Conservation (phyloP, 345 rosid genomes). For the Rhizophora mangle region DNA sequence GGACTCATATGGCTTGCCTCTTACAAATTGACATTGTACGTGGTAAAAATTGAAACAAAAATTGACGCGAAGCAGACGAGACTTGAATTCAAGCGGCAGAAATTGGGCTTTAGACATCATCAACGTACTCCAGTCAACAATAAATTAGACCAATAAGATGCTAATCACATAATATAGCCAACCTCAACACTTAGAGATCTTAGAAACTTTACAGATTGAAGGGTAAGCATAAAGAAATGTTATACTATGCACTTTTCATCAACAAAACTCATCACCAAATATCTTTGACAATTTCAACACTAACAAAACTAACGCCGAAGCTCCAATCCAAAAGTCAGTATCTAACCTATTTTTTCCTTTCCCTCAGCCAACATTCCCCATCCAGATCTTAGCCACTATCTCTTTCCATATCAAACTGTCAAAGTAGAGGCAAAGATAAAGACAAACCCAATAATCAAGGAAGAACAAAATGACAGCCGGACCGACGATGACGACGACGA, state of each 20-base stretch:
- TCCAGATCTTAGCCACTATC: not conserved
- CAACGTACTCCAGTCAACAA: not conserved
- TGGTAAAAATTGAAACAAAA: no score
- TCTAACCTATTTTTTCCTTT: constrained; percentile 16
- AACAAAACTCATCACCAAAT: constrained; percentile 19
- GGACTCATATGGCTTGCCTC: no score
- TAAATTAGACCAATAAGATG: not conserved
- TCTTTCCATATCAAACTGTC: constrained; percentile 10
- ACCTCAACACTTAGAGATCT: not conserved
- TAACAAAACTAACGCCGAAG: not conserved
- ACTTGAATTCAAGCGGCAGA: no score
- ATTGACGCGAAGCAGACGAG: no score
- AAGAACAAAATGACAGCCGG: constrained; percentile 8
- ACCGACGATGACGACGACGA: constrained; percentile 8
- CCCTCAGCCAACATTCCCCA: not conserved
- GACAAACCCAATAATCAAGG: constrained; percentile 18
- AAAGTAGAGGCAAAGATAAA: constrained; percentile 10
- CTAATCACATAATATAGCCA: not conserved
- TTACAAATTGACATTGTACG: no score
- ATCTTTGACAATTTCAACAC: not conserved
- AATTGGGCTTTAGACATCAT: no score
- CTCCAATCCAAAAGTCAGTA: constrained; percentile 16
- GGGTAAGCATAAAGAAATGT: constrained; percentile 1
- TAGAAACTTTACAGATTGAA: not conserved
- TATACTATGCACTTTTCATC: constrained; percentile 10